Evolutionary conservation across 73 alveolate species (phyloP).

Genomic region (Paramecium biaurelia): DNA sequence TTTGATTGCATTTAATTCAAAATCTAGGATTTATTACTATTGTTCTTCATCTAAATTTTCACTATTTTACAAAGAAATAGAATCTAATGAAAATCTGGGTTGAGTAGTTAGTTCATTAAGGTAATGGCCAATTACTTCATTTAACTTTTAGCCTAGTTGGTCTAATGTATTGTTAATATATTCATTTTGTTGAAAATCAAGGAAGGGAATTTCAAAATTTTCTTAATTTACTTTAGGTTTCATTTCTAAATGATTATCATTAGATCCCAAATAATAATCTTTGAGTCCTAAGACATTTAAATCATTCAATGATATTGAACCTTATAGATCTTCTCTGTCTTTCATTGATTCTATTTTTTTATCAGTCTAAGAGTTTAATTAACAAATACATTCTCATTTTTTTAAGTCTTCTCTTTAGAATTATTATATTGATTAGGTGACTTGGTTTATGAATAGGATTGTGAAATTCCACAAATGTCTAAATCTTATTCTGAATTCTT

Average conservation of each 20-base stretch:
- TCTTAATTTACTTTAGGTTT: background rate
- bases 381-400: background rate
- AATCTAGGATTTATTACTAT: background rate
- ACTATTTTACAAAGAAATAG: background rate
- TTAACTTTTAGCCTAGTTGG: background rate
- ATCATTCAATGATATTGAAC: background rate
- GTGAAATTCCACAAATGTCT: background rate
- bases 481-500: background rate
- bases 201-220: background rate
- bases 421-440: background rate
- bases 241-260: background rate
- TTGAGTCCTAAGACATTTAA: background rate
- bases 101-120: background rate
- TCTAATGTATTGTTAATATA: background rate
- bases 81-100: slow-evolving; percentile 1
- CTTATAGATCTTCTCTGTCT: background rate
- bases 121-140: slow-evolving; percentile 28
- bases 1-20: background rate
- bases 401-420: background rate
- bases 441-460: background rate
- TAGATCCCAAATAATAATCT: background rate
- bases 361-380: background rate
- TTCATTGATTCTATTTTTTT: background rate
- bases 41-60: slow-evolving; percentile 33
- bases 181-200: background rate